Base-by-base conservation (phyloP, 257 asterid genomes). In the Dorcoceras hygrometricum region DNA sequence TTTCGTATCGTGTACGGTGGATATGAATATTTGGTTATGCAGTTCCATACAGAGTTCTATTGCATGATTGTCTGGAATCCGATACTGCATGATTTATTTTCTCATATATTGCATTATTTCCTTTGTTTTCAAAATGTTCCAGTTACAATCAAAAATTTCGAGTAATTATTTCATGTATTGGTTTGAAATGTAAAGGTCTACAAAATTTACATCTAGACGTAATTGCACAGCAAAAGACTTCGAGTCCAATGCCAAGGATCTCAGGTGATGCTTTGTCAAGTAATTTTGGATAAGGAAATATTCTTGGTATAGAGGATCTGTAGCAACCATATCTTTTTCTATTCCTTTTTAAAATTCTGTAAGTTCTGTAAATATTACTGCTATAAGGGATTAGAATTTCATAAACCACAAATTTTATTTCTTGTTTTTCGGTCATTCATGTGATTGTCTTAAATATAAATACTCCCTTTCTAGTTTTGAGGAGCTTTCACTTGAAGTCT, bases 171-270 rank as follows among this genome's bases (percentile, higher is more conserved):
- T 10, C 56, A 57, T 50, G n/a, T 19, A 14, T 65, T 65, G 6
- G 70, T 51, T 50, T 56, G 34, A 11, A 25, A 28, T 24, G 51
- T 43, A 26, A 23, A 56, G 19, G 7, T 72, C 67, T 34, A 23
- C 61, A 34, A 63, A 51, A 57, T 63, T 50, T 58, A 59, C 36
- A 54, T 27, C 16, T 55, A 56, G 62, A 57, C 55, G 34, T 39
- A 46, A 62, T 26, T 14, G 48, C 56, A 62, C 53, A 48, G 65
- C 63, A 65, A 65, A 65, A 76, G 56, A 64, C 51, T 48, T n/a
- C 48, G 23, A 43, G 5, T 11, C 53, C 20, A 12, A 2, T 39
- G 55, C 19, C 51, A 8, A 24, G 16, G 66, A 27, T 68, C 63
- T 46, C 39, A 25, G 57, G 58, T 65, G 20, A 53, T 27, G 23